Evolutionary conservation across 345 rosid genomes (phyloP), one percentile per base, ranked within the genome.

Genomic region (Geranium brycei): DNA sequence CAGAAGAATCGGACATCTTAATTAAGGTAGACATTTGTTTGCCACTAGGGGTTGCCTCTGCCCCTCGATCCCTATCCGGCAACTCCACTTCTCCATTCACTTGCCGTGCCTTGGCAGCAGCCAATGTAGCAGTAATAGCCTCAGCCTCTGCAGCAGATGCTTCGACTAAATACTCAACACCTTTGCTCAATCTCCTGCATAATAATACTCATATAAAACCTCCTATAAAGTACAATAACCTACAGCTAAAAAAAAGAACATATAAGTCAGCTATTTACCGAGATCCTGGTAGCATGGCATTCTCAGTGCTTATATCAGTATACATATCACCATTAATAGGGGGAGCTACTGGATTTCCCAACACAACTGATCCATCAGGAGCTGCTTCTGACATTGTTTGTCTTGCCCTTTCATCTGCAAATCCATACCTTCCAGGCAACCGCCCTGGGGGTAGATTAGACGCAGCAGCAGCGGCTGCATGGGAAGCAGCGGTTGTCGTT

Each of bases 101-200:
- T 73, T 88, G 96, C 5, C 97, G 87, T 57, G 99, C 99, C 83
- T 93, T 93, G 1, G 90, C 97, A 72, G 99, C 99, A 72, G 95
- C 95, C 71, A 90, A 74, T n/a, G 99, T 84, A 62, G 97, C 97
- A 81, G 82, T 83, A 65, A 93, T 93, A 66, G 99, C 99, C 78
- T 91, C 97, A 55, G 99, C 99, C 84, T 93, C 99, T 13, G 88
- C 99, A 32, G 99, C 99, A 30, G 99, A 85, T 69, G 97, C 96
- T 77, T 93, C 90, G 72, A 93, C 99, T 67, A 93, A 82, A 77
- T 86, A 91, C 73, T 93, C 97, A 56, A 93, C 97, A 30, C 95
- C 97, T 81, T 90, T 93, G 78, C 72, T 85, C 62, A 76, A 73
- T 79, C 99, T 88, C 85, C 99, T 93, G 83, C 59, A 61, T 19